phyloP scores from a whole-genome alignment of 176 grass and related monocot genomes.

The Juncus inflexus region DNA sequence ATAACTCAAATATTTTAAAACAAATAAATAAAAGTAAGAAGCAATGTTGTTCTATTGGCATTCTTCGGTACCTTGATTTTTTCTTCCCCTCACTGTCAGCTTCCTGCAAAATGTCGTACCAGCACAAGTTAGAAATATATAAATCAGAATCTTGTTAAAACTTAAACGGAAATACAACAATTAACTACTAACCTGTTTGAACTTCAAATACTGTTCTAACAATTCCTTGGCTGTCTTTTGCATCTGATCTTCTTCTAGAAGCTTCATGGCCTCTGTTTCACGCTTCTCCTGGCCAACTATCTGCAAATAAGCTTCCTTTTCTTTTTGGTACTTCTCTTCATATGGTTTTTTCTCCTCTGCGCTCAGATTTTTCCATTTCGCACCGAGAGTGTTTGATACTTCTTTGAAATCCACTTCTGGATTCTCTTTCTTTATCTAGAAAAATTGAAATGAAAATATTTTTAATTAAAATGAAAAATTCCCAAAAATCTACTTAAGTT shows the following conservation, averaged over 20 bases:
- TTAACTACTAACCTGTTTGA: slow-evolving; percentile 39
- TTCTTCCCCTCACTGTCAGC: slow-evolving; percentile 30
- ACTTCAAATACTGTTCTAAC: slow-evolving; percentile 78
- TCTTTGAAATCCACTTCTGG: slow-evolving; percentile 74
- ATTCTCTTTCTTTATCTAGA: slow-evolving; percentile 61
- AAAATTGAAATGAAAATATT: neutral
- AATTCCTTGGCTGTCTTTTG: slow-evolving; percentile 75
- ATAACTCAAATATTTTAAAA: too few relatives aligned
- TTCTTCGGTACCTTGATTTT: slow-evolving; percentile 39
- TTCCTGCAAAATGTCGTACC: slow-evolving; percentile 43
- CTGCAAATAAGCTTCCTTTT: slow-evolving; percentile 82
- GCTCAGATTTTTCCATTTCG: slow-evolving; percentile 65
- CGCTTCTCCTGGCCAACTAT: slow-evolving; percentile 78
- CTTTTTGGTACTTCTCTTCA: slow-evolving; percentile 74
- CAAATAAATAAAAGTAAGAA: too few relatives aligned
- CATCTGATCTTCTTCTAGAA: slow-evolving; percentile 83
- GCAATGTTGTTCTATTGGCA: too few relatives aligned
- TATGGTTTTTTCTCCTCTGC: slow-evolving; percentile 75
- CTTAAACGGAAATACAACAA: neutral
- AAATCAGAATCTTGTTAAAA: neutral
- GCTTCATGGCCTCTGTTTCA: slow-evolving; percentile 85
- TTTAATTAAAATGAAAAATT: neutral
- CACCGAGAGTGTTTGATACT: slow-evolving; percentile 48
- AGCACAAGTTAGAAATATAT: neutral
- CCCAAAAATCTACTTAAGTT: too few relatives aligned